Evolutionary conservation across 2,329 filamentous ascomycete genomes (phyloP).

Genomic region (Pseudogymnoascus sp.): DNA sequence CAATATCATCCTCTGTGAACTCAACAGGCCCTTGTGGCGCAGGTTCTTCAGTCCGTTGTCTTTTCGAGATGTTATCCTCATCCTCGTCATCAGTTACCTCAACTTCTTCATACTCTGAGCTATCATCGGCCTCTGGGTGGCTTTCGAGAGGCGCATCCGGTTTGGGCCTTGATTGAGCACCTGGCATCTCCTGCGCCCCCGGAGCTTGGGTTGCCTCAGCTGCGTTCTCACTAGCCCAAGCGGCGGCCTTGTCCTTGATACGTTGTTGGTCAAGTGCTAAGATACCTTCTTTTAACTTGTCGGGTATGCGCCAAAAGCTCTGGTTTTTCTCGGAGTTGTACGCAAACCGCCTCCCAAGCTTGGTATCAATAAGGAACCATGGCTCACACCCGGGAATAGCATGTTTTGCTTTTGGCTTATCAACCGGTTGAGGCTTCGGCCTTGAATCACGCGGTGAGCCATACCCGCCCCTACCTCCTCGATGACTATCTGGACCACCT

Average conservation of each 20-base stretch:
- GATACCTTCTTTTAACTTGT: constrained; percentile 74
- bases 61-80: constrained; percentile 42
- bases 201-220: constrained; percentile 26
- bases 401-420: constrained; percentile 74
- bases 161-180: constrained; percentile 14
- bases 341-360: constrained; percentile 79
- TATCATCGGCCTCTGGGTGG: constrained; percentile 42
- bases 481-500: constrained; percentile 37
- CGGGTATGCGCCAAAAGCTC: constrained; percentile 92
- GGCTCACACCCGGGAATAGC: constrained; percentile 73
- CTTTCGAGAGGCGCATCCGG: constrained; percentile 26
- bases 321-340: constrained; percentile 80
- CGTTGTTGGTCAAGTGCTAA: constrained; percentile 64
- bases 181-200: constrained; percentile 20
- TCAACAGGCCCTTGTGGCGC: constrained; percentile 50
- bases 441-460: constrained; percentile 39
- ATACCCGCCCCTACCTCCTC: constrained; percentile 45
- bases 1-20: constrained; percentile 91
- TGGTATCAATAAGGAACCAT: constrained; percentile 92
- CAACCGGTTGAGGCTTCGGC: constrained; percentile 60
- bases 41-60: constrained; percentile 40
- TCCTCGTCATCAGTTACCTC: constrained; percentile 40
- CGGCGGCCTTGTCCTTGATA: constrained; percentile 49
- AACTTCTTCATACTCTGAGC: constrained; percentile 61
- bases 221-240: constrained; percentile 20